Base-by-base conservation (phyloP, 2,329 filamentous ascomycete genomes). In the Monilinia aucupariae region DNA sequence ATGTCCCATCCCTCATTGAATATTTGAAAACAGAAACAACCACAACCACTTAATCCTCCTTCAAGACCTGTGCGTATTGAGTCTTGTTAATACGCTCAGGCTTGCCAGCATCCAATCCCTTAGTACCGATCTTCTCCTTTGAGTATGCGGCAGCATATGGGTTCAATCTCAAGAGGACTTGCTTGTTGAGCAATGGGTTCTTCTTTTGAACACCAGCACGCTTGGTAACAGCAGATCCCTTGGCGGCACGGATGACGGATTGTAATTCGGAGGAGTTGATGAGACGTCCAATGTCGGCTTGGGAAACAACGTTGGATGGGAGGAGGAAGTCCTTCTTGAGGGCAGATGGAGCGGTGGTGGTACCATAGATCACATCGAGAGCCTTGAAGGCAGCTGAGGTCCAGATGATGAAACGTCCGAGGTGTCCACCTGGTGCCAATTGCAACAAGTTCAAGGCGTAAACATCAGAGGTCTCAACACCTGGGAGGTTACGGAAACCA, bases 241-340 rank as follows among this genome's bases (percentile, higher is more conserved):
- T 94, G 79, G 92, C 91, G 67, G 89, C 91, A 74, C 90, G 88
- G 76, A 99, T 87, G 65, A 96, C 93, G 80, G 88, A 90, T 88
- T 99, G 94, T 79, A 97, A 89, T 84, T 99, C 94, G 76, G 91
- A 92, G 76, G 89, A 93, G 91, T 99, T 99, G 89, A 99, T 99
- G 76, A 99, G 86, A 81, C 96, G 94, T 82, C 86, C 87, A 74
- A 99, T 88, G 77, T 99, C 94, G 77, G 94, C 87, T 85, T 99
- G 93, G 75, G 89, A 85, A 78, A 99, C 90, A 73, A 96, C 79
- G 83, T 93, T 92, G 75, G 89, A 89, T 71, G 94, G 94, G 72
- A 99, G 88, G 76, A 96, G 85, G 90, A 94, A 99, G 86, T 99
- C 93, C 84, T 94, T 96, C 92, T 99, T 99, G 76, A 96, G 88